Evolutionary conservation across 441 rosid genomes (phyloP), one percentile per base, ranked within the genome.

Genomic region (Corymbia citriodora): DNA sequence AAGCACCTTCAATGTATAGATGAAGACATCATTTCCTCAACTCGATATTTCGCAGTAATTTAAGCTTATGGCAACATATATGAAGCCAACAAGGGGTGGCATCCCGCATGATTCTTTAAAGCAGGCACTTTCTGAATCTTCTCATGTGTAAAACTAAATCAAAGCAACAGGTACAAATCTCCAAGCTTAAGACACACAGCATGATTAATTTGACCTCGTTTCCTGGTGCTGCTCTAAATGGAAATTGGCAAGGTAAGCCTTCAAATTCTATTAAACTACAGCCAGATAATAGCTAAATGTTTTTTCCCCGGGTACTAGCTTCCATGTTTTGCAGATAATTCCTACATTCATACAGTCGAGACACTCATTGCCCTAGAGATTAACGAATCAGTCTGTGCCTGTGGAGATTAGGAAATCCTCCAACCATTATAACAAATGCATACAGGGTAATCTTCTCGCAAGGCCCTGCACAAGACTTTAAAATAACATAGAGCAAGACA

Each of bases 311-410:
- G 0, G 72, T n/a, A 65, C 33, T 29, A 29, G 5, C 0, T 0
- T 63, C 72, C 33, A 29, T 0, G 5, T 14, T 63, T 7, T 63
- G 36, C 0, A 0, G 10, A n/a, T 15, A 15, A 0, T 18, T 29
- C 36, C 72, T 63, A 63, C 33, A 65, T 65, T 65, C 19, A 0
- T 65, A 15, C 36, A 31, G 19, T 29, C n/a, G 36, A n/a, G 36
- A 65, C 72, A n/a, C 33, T 65, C 36, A 3, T 7, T n/a, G 1
- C 10, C 0, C 0, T 65, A 65, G 19, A 65, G 72, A n/a, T 65
- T 19, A 65, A 15, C 15, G 33, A 65, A 65, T n/a, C 72, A 65
- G 72, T 10, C 31, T 0, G 0, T 65, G 36, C 72, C 0, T 0
- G 0, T 14, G 3, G 4, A 29, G 72, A 65, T 59, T 12, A 61